Conservation (phyloP, 2,329 filamentous ascomycete species). For the Trichoderma pleuroti region DNA sequence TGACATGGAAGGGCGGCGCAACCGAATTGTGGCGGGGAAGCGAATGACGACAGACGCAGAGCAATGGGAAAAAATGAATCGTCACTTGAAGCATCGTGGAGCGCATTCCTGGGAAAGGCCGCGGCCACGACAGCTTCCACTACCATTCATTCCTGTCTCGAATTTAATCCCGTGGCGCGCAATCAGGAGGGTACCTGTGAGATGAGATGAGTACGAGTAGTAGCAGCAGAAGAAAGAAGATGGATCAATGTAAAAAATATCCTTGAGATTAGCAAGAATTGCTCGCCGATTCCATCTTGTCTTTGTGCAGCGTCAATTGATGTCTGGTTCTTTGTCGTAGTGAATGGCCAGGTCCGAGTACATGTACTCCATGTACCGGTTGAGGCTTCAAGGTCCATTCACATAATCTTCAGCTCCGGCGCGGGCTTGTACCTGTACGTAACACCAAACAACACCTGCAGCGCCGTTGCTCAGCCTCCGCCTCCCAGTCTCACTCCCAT, state of each 20-base stretch:
- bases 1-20: neutral
- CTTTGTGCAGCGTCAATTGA: neutral
- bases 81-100: conserved; percentile 5
- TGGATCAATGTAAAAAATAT: neutral
- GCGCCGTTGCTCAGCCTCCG: neutral
- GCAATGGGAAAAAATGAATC: neutral
- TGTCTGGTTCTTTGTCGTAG: too few species aligned
- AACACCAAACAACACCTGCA: neutral
- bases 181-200: neutral
- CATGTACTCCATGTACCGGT: neutral
- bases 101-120: conserved; percentile 1
- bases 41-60: neutral
- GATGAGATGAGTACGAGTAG: neutral
- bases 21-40: conserved; percentile 1
- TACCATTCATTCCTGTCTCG: neutral
- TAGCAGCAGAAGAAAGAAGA: neutral
- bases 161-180: neutral
- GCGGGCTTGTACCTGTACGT: neutral
- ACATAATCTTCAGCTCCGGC: too few species aligned
- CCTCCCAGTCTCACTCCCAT: neutral
- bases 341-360: neutral
- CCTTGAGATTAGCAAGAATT: neutral
- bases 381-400: too few species aligned
- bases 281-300: neutral
- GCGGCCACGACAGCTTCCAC: neutral